Evolutionary conservation across 352 stramenopile species (phyloP), one percentile per base, ranked within the genome.

Genomic region (Pythium apleroticum): DNA sequence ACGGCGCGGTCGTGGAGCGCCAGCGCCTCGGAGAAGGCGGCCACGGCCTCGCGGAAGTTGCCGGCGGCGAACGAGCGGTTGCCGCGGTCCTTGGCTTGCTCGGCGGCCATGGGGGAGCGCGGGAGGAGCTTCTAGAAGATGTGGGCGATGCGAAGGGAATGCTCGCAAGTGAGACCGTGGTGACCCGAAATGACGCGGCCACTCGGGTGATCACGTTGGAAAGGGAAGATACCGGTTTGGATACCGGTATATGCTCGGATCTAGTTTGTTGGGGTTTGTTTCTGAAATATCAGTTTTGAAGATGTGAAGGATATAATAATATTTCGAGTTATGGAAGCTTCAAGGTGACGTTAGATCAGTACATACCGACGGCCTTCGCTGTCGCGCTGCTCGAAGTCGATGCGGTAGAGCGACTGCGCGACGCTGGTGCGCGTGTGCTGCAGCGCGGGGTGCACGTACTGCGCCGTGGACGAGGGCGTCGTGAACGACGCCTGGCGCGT

Each of bases 61-160:
- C 83, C 83, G 4, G 80, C 78, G 11, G 79, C 59, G 78, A 96
- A 96, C 49, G 80, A 74, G 31, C 73, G 83, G 67, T 96, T 96
- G 57, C 89, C 89, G 59, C 86, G 87, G 73, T 90, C 77, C 71
- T 96, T 96, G 31, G 88, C 88, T 84, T 95, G 86, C 52, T 95
- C 87, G 20, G 85, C 85, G 50, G 86, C 86, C 86, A 94, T 93
- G 49, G 27, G 59, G 45, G 20, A 19, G 25, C 25, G 39, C 3
- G 35, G 4, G 27, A 25, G 27, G 46, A 20, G 24, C 14, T 53
- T 53, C 46, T 35, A 35, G 46, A 53, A 35, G 46, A 52, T 52
- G 45, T 2, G 22, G 9, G 17, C 5, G 20, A 14, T 20, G 45
- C 4, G 45, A 6, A 17, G 25, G 25, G 25, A 53, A 35, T 53